Evolutionary conservation across 106 monocot species (phyloP).

Genomic region (Posidonia australis): DNA sequence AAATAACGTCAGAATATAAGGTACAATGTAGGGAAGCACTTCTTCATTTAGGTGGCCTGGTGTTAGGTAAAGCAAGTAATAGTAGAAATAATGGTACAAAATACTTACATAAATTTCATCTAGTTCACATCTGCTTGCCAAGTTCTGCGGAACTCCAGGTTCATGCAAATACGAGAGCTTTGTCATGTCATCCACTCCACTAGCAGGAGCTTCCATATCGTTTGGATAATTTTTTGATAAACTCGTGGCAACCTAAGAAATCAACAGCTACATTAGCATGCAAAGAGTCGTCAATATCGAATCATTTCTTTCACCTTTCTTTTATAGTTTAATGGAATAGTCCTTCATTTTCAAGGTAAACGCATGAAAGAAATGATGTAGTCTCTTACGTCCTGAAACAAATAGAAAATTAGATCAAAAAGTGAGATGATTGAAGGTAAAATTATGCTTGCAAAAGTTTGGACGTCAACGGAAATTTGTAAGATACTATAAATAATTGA

Average conservation of each 20-base stretch:
- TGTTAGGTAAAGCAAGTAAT: background rate
- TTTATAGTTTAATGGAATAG: background rate
- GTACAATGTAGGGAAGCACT: too few species aligned
- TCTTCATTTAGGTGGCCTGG: background rate
- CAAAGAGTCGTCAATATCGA: background rate
- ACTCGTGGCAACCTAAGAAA: slow-evolving; percentile 2
- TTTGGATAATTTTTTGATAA: slow-evolving; percentile 4
- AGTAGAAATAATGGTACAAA: background rate
- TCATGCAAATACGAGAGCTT: slow-evolving; percentile 10
- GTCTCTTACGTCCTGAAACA: too few species aligned
- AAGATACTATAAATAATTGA: too few species aligned
- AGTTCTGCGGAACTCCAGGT: slow-evolving; percentile 8
- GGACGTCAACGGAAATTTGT: too few species aligned
- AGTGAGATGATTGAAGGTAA: too few species aligned
- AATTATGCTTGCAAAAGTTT: too few species aligned
- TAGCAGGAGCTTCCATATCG: slow-evolving; percentile 6
- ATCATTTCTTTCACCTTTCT: background rate
- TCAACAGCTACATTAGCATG: background rate
- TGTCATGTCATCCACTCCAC: slow-evolving; percentile 16
- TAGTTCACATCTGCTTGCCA: slow-evolving; percentile 8
- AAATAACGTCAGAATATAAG: background rate
- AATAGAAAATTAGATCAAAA: too few species aligned
- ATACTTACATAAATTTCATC: slow-evolving; percentile 14
- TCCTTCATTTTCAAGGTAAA: too few species aligned
- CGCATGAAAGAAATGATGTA: too few species aligned